Evolutionary conservation across 306 rosid genomes (phyloP).

Genomic region (Gynostemma pentaphyllum): DNA sequence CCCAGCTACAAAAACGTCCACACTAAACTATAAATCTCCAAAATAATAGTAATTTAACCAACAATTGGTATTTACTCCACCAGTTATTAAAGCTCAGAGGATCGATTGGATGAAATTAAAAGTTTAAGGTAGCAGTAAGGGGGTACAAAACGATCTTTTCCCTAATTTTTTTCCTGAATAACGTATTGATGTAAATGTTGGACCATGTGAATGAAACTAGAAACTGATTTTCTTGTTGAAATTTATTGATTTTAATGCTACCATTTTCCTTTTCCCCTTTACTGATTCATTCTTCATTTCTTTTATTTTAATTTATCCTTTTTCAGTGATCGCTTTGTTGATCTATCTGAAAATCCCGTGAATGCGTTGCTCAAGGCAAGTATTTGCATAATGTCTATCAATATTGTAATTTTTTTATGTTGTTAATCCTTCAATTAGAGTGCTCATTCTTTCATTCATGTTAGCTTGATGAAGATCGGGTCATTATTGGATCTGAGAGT

Average conservation of each 20-base stretch:
- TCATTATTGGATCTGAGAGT: slow-evolving; percentile 81
- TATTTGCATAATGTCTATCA: background rate
- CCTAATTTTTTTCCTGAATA: background rate
- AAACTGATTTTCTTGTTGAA: background rate
- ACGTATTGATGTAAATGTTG: background rate
- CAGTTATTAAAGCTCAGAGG: no score
- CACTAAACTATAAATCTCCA: no score
- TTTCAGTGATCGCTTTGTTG: slow-evolving; percentile 73
- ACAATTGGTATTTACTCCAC: no score
- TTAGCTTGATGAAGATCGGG: slow-evolving; percentile 92
- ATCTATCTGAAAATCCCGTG: slow-evolving; percentile 60
- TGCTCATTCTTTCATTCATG: slow-evolving; percentile 4
- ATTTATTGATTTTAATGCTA: background rate
- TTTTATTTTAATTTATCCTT: slow-evolving; percentile 21
- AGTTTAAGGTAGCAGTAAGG: no score
- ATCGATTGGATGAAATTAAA: no score
- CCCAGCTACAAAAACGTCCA: no score
- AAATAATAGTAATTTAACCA: no score
- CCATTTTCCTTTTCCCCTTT: background rate
- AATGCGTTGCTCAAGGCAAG: slow-evolving; percentile 77
- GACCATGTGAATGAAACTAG: background rate
- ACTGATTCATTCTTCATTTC: slow-evolving; percentile 9
- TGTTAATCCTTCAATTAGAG: background rate
- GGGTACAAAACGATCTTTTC: no score
- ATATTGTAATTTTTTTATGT: background rate